Evolutionary conservation across 2,329 filamentous ascomycete genomes (phyloP), one percentile per base, ranked within the genome.

Genomic region (Trichoderma lentiforme): DNA sequence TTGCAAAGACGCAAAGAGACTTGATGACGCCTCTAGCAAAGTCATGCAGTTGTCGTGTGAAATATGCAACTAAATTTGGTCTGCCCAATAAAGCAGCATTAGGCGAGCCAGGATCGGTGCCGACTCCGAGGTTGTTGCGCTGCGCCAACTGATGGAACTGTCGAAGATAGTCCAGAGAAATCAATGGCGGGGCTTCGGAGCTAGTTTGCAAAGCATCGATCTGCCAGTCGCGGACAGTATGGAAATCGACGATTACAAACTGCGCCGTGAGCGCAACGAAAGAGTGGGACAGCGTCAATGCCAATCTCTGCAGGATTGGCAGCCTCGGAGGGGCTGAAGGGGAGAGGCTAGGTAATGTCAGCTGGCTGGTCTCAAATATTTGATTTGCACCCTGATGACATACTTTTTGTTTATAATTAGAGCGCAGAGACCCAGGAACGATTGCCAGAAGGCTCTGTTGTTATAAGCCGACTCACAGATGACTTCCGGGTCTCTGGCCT

Each of bases 211-310:
- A 30, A 21, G 53, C 47, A 21, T 47, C 47, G 26, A 72, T 24
- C 26, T 73, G 69, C 18, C 74, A 72, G 15, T 77, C 76, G 51
- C 74, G 73, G 8, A 79, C 32, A 9, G 68, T 73, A 12, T 73
- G 58, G 51, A 72, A 71, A 75, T 91, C 89, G 73, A 89, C 79
- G 15, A 80, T 77, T 67, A 90, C 79, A 72, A 90, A 86, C 73
- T 83, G 84, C 14, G 85, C 86, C 1, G 87, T 81, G 58, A 91
- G 77, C 71, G 79, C 83, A n/a, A 86, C 83, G 73, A 85, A 86
- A 2, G 77, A 76, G 11, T 74, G 73, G 73, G 83, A 86, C 56
- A 87, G 80, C 0, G 74, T 73, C 64, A 77, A 65, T n/a, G 76
- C 72, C 8, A 80, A 74, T 3, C 80, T 75, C 6, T 79, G 79